phyloP scores from a whole-genome alignment of 371 early-diverging fungal genomes.

The Cokeromyces recurvatus region DNA sequence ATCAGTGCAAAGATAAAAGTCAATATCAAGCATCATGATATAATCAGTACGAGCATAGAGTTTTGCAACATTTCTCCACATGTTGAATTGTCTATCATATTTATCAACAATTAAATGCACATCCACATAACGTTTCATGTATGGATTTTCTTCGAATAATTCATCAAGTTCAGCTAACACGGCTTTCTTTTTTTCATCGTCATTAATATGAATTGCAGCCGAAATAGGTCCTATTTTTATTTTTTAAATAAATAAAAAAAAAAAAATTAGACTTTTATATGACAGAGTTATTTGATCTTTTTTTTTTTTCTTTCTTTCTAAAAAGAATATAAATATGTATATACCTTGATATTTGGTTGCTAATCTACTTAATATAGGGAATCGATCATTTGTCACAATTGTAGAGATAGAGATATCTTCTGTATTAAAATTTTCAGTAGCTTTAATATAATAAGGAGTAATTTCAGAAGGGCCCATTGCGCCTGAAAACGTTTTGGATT shows the following conservation, averaged over 20 bases:
- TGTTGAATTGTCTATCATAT: conserved; percentile 66
- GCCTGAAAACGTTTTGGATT: conserved; percentile 47
- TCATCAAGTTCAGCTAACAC: conserved; percentile 42
- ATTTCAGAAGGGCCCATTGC: conserved; percentile 51
- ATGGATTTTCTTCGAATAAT: conserved; percentile 45
- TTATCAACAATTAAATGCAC: conserved; percentile 60
- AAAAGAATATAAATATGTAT: no score
- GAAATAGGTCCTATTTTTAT: conserved; percentile 46
- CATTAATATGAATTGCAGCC: conserved; percentile 59
- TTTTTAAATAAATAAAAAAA: no score
- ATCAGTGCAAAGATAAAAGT: conserved; percentile 63
- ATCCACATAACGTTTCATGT: conserved; percentile 58
- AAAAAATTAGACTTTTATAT: no score
- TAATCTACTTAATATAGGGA: conserved; percentile 36
- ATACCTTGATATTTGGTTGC: conserved; percentile 48
- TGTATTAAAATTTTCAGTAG: conserved; percentile 20
- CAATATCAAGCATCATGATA: conserved; percentile 68
- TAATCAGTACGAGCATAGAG: conserved; percentile 64
- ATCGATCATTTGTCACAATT: conserved; percentile 47
- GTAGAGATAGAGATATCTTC: conserved; percentile 53
- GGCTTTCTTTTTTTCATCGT: conserved; percentile 43
- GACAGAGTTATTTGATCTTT: not conserved
- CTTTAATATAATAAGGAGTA: conserved; percentile 46
- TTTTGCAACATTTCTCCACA: conserved; percentile 68
- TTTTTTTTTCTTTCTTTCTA: no score